phyloP scores from a whole-genome alignment of 768 basidiomycete genomes.

The Udeniomyces megalosporus region DNA sequence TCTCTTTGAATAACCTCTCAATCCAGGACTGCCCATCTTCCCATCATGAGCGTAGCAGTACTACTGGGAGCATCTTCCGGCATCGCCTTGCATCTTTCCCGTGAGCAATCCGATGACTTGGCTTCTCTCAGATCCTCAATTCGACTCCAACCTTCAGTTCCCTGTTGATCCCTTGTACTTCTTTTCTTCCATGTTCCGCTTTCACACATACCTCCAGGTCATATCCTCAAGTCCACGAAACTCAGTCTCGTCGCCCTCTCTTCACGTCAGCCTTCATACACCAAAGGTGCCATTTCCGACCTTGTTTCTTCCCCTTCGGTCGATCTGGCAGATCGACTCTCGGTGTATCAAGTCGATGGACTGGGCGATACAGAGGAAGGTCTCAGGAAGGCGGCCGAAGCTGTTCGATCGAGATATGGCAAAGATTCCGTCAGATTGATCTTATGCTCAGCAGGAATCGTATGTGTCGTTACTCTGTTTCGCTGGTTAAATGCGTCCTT shows the following conservation, averaged over 20 bases:
- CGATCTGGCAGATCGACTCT: conserved; percentile 19
- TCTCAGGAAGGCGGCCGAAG: conserved; percentile 27
- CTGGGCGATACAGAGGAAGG: conserved; percentile 23
- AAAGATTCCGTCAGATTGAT: conserved; percentile 28
- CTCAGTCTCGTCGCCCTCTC: conserved; percentile 31
- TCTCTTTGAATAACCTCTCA: too few species aligned
- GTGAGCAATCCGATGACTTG: not conserved
- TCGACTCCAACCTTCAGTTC: not conserved
- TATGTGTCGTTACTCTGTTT: conserved; percentile 20
- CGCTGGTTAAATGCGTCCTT: not conserved
- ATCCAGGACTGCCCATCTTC: too few species aligned
- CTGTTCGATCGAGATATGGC: conserved; percentile 26
- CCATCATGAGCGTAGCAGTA: conserved; percentile 8
- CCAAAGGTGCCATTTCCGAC: conserved; percentile 20
- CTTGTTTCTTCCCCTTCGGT: not conserved
- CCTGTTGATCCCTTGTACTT: not conserved
- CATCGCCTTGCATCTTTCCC: conserved; percentile 4
- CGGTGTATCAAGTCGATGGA: conserved; percentile 27
- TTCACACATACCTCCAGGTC: not conserved
- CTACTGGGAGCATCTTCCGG: conserved; percentile 4
- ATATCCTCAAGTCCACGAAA: conserved; percentile 26
- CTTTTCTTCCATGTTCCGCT: not conserved
- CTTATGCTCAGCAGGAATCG: conserved; percentile 31
- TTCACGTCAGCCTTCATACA: conserved; percentile 20
- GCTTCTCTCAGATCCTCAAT: not conserved